phyloP scores from a whole-genome alignment of 352 stramenopile genomes.

The Phytophthora melonis region DNA sequence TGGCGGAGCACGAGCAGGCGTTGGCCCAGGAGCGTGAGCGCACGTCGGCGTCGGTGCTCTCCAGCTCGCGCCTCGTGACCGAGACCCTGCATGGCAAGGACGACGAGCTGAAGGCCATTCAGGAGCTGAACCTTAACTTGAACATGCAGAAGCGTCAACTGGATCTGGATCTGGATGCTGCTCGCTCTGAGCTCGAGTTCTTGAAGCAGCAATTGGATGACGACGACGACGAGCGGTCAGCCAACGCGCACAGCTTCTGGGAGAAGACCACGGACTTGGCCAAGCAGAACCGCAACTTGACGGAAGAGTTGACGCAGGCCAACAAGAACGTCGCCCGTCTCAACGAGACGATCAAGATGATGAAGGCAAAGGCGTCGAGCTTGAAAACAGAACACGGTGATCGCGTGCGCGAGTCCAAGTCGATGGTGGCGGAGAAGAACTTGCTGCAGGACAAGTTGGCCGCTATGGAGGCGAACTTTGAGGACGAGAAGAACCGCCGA shows the following conservation, averaged over 20 bases:
- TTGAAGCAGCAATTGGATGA: slow-evolving; percentile 77
- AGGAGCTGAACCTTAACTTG: slow-evolving; percentile 69
- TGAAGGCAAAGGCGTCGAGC: slow-evolving; percentile 59
- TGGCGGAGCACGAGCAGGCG: slow-evolving; percentile 73
- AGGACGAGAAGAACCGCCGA: slow-evolving; percentile 80
- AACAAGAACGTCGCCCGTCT: slow-evolving; percentile 74
- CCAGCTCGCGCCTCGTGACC: slow-evolving; percentile 71
- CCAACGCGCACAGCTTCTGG: slow-evolving; percentile 82
- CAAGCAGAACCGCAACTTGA: slow-evolving; percentile 80
- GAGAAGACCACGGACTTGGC: slow-evolving; percentile 89
- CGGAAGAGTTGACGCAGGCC: slow-evolving; percentile 70
- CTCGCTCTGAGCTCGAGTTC: slow-evolving; percentile 74
- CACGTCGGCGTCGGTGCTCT: slow-evolving; percentile 68
- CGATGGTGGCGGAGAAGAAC: slow-evolving; percentile 81
- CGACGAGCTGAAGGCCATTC: slow-evolving; percentile 76
- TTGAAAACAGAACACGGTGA: slow-evolving; percentile 66
- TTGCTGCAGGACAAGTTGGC: slow-evolving; percentile 72
- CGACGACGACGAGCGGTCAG: slow-evolving; percentile 77
- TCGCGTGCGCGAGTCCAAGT: slow-evolving; percentile 64
- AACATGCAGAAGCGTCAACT: slow-evolving; percentile 76
- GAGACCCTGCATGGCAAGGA: slow-evolving; percentile 83
- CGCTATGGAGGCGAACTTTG: slow-evolving; percentile 76
- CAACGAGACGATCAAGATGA: slow-evolving; percentile 71
- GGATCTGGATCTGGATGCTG: slow-evolving; percentile 73
- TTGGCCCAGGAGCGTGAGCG: slow-evolving; percentile 73